Evolutionary conservation across 2,329 filamentous ascomycete genomes (phyloP), one percentile per base, ranked within the genome.

Genomic region (Aspergillus caelatus): DNA sequence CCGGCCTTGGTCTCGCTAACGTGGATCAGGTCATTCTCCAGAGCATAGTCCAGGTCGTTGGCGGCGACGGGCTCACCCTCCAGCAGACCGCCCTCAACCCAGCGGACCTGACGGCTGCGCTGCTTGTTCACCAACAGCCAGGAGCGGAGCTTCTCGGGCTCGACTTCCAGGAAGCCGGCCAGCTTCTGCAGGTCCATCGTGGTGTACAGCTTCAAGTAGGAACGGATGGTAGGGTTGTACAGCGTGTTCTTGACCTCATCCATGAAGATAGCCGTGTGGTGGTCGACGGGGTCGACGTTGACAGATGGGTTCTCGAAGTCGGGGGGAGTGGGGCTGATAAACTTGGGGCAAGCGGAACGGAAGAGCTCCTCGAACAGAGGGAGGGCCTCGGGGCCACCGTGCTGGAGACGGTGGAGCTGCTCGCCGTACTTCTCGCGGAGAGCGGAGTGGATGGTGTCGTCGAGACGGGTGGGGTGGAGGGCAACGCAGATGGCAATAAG

Each of bases 221-320:
- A 97, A 86, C 96, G 97, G 79, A 99, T 91, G 53, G 94, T 97
- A 52, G 95, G 95, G 79, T 92, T 94, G 89, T 89, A 96, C 88
- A 99, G 95, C 82, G 96, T 98, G 82, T 93, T 97, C 89, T 96
- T 97, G 80, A 99, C 94, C 85, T 99, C 95, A 72, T 97, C 94
- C 94, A 99, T 98, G 86, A 99, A 99, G 82, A 99, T 91, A 74
- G 91, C 86, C 69, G 97, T 89, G 82, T 99, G 94, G 85, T 99
- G 95, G 84, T 99, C 94, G 70, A 97, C 88, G 50, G 95, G 95
- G 83, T 99, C 95, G 74, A 98, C 86, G 85, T 99, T 99, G 82
- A 94, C 83, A 81, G 94, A 89, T 67, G 95, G 93, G 86, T 96
- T 94, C 78, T 98, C 95, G 80, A 99, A 99, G 83, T 99, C 94